phyloP scores from a whole-genome alignment of 148 eudicot species.

The Rhododendron williamsianum region DNA sequence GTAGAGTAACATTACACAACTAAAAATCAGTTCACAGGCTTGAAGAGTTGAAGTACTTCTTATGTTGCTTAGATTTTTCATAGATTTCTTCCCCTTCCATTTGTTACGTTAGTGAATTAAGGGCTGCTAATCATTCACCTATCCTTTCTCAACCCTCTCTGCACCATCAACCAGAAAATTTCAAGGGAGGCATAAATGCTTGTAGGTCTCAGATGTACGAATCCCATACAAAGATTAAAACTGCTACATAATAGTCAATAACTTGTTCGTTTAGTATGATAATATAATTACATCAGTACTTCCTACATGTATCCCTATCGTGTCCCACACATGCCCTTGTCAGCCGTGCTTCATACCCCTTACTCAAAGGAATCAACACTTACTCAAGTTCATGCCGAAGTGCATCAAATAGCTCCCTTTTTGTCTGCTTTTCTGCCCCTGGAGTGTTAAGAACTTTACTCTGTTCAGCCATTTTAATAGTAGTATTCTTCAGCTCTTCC shows the following conservation, averaged over 20 bases:
- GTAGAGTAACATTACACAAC: neutral
- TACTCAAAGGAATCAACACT: conserved; percentile 18
- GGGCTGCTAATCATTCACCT: neutral
- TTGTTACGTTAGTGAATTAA: neutral
- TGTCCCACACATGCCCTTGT: neutral
- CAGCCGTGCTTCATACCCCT: neutral
- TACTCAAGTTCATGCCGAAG: conserved; percentile 97
- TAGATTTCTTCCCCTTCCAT: neutral
- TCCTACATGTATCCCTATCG: neutral
- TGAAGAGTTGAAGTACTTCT: neutral
- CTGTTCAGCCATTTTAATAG: conserved; percentile 94
- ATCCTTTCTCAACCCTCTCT: neutral
- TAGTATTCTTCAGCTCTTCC: conserved; percentile 92
- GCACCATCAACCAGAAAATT: neutral
- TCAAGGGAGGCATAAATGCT: neutral
- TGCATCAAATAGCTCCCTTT: conserved; percentile 95
- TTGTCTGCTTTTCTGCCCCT: conserved; percentile 97
- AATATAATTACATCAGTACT: neutral
- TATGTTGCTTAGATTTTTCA: neutral
- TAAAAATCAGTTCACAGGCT: neutral
- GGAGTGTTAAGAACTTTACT: conserved; percentile 95
- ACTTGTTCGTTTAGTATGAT: neutral
- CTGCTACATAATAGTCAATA: neutral
- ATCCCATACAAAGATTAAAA: neutral
- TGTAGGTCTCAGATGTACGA: neutral